phyloP scores from a whole-genome alignment of 108 stramenopile genomes.

The Aurantiochytrium sp. region DNA sequence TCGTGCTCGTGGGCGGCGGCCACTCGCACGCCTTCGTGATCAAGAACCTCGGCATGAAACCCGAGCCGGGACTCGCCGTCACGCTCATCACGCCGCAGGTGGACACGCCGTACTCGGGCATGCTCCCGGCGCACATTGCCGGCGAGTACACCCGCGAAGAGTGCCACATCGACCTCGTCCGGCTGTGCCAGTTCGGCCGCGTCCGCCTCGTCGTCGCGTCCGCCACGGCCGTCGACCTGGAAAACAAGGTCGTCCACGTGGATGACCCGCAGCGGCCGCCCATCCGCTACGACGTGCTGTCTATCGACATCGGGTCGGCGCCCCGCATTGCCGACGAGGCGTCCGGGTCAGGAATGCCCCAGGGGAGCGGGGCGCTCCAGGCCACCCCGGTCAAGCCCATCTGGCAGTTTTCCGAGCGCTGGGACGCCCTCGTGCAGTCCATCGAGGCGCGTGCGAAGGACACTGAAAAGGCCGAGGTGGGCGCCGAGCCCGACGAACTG shows the following conservation, averaged over 20 bases:
- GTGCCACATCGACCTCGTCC: conserved; percentile 68
- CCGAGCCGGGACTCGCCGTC: conserved; percentile 62
- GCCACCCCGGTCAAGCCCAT: conserved; percentile 75
- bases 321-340: conserved; percentile 29
- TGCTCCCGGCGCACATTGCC: conserved; percentile 91
- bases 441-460: background rate
- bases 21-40: conserved; percentile 92
- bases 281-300: conserved; percentile 61
- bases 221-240: conserved; percentile 46
- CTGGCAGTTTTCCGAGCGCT: conserved; percentile 50
- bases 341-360: no score
- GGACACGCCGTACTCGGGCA: conserved; percentile 84
- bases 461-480: no score
- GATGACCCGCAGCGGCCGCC: conserved; percentile 53
- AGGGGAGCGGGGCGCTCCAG: background rate
- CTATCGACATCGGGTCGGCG: conserved; percentile 66
- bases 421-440: background rate
- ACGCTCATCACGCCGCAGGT: conserved; percentile 81
- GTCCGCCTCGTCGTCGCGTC: conserved; percentile 56
- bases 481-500: background rate
- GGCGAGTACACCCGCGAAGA: conserved; percentile 67
- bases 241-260: conserved; percentile 36
- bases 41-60: conserved; percentile 75
- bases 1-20: conserved; percentile 92
- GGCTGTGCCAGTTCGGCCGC: conserved; percentile 51